These are phyloP conservation scores for Helotiales sp. DNA, from an alignment of 2,329 filamentous ascomycete species.

Conservation along the genomic window DNA sequence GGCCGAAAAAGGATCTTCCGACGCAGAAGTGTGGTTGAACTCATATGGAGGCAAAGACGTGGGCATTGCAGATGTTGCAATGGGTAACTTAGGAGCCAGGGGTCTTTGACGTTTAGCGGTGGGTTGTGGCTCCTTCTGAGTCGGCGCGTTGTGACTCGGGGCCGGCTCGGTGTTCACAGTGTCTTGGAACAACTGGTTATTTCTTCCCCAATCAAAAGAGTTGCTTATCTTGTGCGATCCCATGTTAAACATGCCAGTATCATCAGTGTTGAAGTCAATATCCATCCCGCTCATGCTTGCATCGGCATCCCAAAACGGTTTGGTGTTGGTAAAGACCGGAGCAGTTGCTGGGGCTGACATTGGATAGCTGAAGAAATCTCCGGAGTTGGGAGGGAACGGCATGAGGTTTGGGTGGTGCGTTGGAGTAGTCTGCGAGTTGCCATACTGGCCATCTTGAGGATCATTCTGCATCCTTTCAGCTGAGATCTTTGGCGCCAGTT, in stretches of 20 bases:
- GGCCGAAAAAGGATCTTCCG: conserved; percentile 53
- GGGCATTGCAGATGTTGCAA: conserved; percentile 36
- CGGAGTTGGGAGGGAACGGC: conserved; percentile 48
- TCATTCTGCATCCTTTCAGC: conserved; percentile 34
- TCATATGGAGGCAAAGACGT: conserved; percentile 43
- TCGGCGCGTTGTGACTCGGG: conserved; percentile 2
- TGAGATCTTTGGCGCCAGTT: conserved; percentile 46
- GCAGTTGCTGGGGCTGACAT: conserved; percentile 56
- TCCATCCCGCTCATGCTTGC: conserved; percentile 56
- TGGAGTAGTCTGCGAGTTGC: conserved; percentile 26
- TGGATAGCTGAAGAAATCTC: conserved; percentile 60
- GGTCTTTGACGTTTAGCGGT: conserved; percentile 45
- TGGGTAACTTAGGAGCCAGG: conserved; percentile 44
- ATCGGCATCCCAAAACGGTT: conserved; percentile 57
- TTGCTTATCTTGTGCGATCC: conserved; percentile 46
- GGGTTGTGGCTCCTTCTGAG: conserved; percentile 33
- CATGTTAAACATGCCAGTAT: conserved; percentile 28
- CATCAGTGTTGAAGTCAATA: conserved; percentile 53
- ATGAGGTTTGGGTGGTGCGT: conserved; percentile 48
- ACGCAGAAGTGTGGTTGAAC: conserved; percentile 39
- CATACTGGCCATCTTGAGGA: conserved; percentile 30
- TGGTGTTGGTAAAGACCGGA: conserved; percentile 44
- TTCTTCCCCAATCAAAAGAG: conserved; percentile 58
- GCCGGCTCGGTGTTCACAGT: conserved; percentile 29
- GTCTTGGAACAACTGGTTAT: conserved; percentile 56